Conservation (phyloP, 768 basidiomycete species). For the Termitomyces sp. region DNA sequence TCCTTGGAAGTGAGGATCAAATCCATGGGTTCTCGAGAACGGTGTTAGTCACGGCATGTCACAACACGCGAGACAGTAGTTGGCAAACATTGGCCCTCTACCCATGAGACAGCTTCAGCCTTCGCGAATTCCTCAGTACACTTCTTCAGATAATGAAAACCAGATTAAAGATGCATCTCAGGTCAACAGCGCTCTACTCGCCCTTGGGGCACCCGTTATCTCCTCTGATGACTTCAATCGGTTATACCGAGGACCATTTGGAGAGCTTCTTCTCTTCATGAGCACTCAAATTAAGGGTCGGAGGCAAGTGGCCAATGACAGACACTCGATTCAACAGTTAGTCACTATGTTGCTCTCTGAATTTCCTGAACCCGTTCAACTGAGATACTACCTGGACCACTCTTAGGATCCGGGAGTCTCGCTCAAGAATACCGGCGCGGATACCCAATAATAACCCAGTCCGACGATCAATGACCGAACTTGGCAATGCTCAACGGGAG, state of each 20-base stretch:
- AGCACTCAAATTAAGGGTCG: constrained; percentile 16
- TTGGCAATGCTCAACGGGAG: neutral
- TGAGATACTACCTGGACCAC: neutral
- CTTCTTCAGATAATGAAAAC: neutral
- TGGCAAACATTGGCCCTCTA: neutral
- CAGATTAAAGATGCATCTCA: neutral
- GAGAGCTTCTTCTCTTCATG: constrained; percentile 11
- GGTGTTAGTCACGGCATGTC: neutral
- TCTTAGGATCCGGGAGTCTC: constrained; percentile 5
- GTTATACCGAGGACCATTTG: constrained; percentile 14
- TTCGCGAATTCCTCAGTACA: constrained; percentile 8
- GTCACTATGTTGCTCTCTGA: neutral
- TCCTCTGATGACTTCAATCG: constrained; percentile 13
- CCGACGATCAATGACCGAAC: neutral
- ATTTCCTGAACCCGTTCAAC: neutral
- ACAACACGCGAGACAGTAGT: neutral
- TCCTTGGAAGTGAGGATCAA: too few relatives aligned
- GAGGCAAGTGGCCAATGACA: constrained; percentile 7
- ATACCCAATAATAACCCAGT: neutral
- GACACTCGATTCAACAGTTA: constrained; percentile 11
- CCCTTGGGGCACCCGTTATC: constrained; percentile 13
- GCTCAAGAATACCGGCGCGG: constrained; percentile 2
- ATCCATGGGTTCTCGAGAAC: too few relatives aligned
- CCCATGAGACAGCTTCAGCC: neutral
- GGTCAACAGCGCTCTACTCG: constrained; percentile 4